phyloP scores from a whole-genome alignment of 176 grass and related monocot species.

The Phyllostachys edulis region DNA sequence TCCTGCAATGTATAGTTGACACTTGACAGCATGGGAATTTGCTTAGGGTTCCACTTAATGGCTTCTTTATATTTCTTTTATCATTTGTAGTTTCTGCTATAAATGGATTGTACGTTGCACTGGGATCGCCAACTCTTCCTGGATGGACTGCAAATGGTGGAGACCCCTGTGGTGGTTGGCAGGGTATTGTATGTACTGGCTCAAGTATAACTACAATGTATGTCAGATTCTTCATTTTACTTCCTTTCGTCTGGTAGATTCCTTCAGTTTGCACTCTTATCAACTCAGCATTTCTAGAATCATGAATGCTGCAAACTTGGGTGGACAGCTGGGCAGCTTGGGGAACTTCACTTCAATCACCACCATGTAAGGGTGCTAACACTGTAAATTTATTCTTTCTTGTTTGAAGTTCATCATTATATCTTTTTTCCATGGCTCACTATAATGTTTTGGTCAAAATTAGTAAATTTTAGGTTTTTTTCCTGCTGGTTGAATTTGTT shows the following conservation, averaged over 20 bases:
- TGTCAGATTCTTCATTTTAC: constrained; percentile 43
- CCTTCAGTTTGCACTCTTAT: constrained; percentile 21
- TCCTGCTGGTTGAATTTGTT: too few species aligned
- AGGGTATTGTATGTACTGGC: constrained; percentile 70
- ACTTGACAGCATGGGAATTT: neutral
- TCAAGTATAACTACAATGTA: constrained; percentile 90
- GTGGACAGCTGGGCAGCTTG: constrained; percentile 77
- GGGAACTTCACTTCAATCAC: constrained; percentile 80
- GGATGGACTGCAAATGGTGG: constrained; percentile 83
- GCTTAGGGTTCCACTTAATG: neutral
- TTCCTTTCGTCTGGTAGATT: neutral
- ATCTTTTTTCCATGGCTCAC: constrained; percentile 7
- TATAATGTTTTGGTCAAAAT: too few species aligned
- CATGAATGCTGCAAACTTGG: constrained; percentile 89
- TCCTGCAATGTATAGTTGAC: neutral
- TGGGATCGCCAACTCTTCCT: constrained; percentile 83
- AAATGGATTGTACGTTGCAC: constrained; percentile 64
- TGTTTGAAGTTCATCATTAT: neutral
- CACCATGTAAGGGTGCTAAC: constrained; percentile 60
- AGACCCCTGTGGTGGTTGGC: constrained; percentile 90
- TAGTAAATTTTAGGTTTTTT: too few species aligned
- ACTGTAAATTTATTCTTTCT: neutral
- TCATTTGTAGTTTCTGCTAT: constrained; percentile 67
- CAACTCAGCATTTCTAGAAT: constrained; percentile 54
- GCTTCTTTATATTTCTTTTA: constrained; percentile 20